Evolutionary conservation across 2,329 filamentous ascomycete species (phyloP).

Genomic region (Clarireedia sp.): DNA sequence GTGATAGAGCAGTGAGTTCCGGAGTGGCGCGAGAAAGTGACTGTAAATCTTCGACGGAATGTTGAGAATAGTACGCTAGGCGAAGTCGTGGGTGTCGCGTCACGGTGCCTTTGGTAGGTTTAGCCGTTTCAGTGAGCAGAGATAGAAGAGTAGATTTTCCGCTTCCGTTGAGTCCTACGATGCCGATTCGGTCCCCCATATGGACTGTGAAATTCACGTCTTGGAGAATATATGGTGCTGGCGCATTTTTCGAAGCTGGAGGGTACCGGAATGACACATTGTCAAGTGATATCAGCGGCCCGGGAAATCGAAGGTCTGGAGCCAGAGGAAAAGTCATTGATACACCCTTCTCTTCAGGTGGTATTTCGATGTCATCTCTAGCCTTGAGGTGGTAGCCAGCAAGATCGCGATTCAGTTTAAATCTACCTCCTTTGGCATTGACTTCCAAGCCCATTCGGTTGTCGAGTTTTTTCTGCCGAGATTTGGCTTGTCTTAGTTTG

Average conservation of each 20-base stretch:
- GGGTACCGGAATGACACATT: conserved; percentile 59
- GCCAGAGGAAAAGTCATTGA: conserved; percentile 53
- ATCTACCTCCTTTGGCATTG: conserved; percentile 61
- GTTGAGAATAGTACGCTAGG: conserved; percentile 72
- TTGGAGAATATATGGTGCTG: conserved; percentile 43
- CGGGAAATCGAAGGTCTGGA: conserved; percentile 65
- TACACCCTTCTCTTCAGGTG: conserved; percentile 51
- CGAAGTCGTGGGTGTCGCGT: conserved; percentile 60
- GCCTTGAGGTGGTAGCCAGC: conserved; percentile 50
- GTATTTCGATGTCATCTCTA: conserved; percentile 64
- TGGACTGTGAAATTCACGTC: conserved; percentile 62
- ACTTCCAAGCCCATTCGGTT: conserved; percentile 73
- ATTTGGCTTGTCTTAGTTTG: conserved; percentile 78
- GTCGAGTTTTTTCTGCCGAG: conserved; percentile 75
- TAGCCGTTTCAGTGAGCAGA: conserved; percentile 54
- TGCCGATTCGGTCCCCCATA: conserved; percentile 64
- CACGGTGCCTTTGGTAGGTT: conserved; percentile 53
- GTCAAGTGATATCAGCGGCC: conserved; percentile 65
- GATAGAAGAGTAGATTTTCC: conserved; percentile 76
- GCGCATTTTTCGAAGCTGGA: conserved; percentile 20
- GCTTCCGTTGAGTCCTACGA: conserved; percentile 71
- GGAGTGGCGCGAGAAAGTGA: conserved; percentile 40
- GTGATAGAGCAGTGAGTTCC: conserved; percentile 54
- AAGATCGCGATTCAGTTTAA: conserved; percentile 73
- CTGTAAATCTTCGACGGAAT: conserved; percentile 64